Base-by-base conservation (phyloP, 2,329 filamentous ascomycete species). In the Amesomyces nigricolor region DNA sequence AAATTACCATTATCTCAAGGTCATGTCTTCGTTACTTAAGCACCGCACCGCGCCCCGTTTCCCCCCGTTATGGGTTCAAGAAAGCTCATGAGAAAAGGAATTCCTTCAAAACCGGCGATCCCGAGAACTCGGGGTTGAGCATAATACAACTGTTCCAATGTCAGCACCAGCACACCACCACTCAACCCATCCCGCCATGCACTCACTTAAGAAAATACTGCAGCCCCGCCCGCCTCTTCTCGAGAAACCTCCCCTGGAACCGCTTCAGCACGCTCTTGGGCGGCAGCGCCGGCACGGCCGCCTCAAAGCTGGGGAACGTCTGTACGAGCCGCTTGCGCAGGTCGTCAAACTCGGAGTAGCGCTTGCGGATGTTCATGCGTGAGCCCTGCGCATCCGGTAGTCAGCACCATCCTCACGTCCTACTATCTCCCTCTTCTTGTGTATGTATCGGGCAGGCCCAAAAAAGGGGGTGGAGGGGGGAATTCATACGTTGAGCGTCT, bases 261-360 rank as follows among this genome's bases (percentile, higher is more conserved):
- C 81, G 88, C 74, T 88, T 92, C 52, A 97, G 83, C 50, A 95
- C 77, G 68, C 89, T 95, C 74, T 99, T 99, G 35, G 90, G 89
- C 44, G 94, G 94, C 57, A 99, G 76, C 37, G 82, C 78, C n/a
- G 94, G 94, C 67, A 99, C 83, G n/a, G 91, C 89, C 22, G 82
- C 88, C 65, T 83, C 84, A 19, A 91, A 91, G 63, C 86, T 81
- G 4, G 94, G 92, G 64, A 97, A 97, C 0, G 90, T 89, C 64
- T 80, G 77, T 43, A 90, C 75, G 17, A 99, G 79, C 62, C 84
- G 83, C 48, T 78, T 73, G 52, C 91, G 82, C 58, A 99, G 80
- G 54, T 88, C 83, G 69, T 95, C 90, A 67, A 97, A 97, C 69
- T 97, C 92, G 0, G 91, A 96, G 71, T 96, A 97, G 68, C 91